Evolutionary conservation across 2,329 filamentous ascomycete species (phyloP), one percentile per base, ranked within the genome.

Genomic region (Diaporthe amygdali): DNA sequence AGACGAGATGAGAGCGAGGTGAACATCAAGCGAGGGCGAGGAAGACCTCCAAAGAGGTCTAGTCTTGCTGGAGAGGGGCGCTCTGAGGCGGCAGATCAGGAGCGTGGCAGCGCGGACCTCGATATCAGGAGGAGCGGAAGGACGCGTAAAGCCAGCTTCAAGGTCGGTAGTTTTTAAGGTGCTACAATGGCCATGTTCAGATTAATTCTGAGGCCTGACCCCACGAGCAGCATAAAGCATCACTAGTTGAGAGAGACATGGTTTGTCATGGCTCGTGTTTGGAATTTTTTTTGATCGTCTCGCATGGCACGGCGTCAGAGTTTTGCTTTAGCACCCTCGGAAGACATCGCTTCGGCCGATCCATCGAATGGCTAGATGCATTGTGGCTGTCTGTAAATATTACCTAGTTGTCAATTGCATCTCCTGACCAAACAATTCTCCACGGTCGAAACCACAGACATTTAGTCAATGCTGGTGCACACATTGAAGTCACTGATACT

Each of bases 61-160:
- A 30, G 32, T 14, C 49, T 68, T 3, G 51, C 49, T 6, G 66
- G 25, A 66, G 61, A 51, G 25, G 30, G 41, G 44, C n/a, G 22
- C 32, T 54, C 39, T 14, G 34, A 14, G 7, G 51, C 2, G 34
- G 17, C 30, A 44, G 66, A 59, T 34, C 9, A 34, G 27, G 66
- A 39, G 17, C 10, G n/a, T 64, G 39, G 32, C 14, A 44, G 25
- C 20, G 10, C 46, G 25, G 54, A 25, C 1, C 32, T 46, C 8
- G 72, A 70, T 15, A 51, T 73, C 5, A 51, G 72, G 32, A 64
- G 72, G n/a, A 69, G 72, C 32, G 70, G 51, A 9, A 59, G 72
- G 51, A 15, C 47, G 41, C 54, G 72, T 20, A 70, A 54, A 52
- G 61, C 67, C n/a, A 73, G 72, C 34, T 47, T 32, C 54, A 73